Base-by-base conservation (phyloP, 805 yeast species). In the Suhomyces emberorum region DNA sequence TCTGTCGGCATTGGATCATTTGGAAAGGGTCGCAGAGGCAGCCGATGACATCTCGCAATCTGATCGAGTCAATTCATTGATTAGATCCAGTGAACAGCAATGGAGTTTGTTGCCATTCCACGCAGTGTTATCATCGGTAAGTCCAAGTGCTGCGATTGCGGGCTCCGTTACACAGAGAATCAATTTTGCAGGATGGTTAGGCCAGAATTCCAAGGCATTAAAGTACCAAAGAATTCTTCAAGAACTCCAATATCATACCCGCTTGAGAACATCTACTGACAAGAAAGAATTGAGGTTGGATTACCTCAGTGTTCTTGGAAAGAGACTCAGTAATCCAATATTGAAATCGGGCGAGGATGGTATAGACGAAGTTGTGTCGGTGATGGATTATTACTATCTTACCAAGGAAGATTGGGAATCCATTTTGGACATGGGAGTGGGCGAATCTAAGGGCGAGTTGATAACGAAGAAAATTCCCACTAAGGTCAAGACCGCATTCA, bases 41-140 rank as follows among this genome's bases (percentile, higher is more conserved):
- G 87, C 98, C 0, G 88, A 88, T 48, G 76, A 86, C 32, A 86
- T 93, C 30, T 83, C 95, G n/a, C 74, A 75, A 37, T 83, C 88
- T 10, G 98, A 93, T 58, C 57, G 83, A 16, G 83, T 89, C 17
- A 96, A 88, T 53, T 69, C 79, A 18, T 72, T 77, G 55, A 91
- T 93, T 39, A 85, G 95, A 54, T 83, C 95, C 29, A 76, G 91
- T 27, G 96, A 89, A 47, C 98, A 91, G 59, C 86, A 85, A 48
- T 89, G 98, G 98, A 79, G 93, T 42, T 70, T 91, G 41, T 74
- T 93, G 69, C 98, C 98, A 5, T 72, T 88, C 51, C 96, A 88
- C 61, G 97, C 88, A 0, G 73, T 88, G 3, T 69, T 84, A 70
- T 89, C 97, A 1, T 76, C 95, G 0, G 87, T 93, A 9, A 65